Evolutionary conservation across 805 yeast species (phyloP).

Genomic region (Lachancea kluyveri): DNA sequence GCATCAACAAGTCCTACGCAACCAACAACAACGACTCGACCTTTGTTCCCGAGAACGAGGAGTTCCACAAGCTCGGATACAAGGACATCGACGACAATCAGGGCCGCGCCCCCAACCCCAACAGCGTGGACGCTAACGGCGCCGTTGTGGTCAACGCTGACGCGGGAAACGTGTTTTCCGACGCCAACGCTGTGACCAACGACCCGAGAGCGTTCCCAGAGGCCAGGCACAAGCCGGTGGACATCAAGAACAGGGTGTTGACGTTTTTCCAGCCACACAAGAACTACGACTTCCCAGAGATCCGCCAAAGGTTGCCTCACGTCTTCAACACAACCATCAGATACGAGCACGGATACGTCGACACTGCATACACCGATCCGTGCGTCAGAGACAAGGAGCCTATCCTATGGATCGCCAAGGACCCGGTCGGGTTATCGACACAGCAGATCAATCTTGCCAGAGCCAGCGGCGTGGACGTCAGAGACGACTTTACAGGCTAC

Average conservation of each 20-base stretch:
- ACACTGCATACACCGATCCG: slow-evolving; percentile 29
- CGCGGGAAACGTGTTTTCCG: slow-evolving; percentile 22
- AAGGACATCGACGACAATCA: slow-evolving; percentile 18
- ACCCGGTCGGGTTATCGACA: slow-evolving; percentile 59
- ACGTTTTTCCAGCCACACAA: slow-evolving; percentile 43
- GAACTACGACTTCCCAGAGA: slow-evolving; percentile 39
- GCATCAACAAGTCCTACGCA: slow-evolving; percentile 4
- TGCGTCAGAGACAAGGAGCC: slow-evolving; percentile 35
- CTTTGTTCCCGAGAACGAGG: slow-evolving; percentile 24
- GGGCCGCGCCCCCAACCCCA: slow-evolving; percentile 5
- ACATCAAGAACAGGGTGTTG: slow-evolving; percentile 15
- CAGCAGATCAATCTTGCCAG: slow-evolving; percentile 50
- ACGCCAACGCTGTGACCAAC: slow-evolving; percentile 17
- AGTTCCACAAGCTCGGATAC: slow-evolving; percentile 21
- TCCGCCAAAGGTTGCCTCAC: slow-evolving; percentile 36
- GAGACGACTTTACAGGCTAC: slow-evolving; percentile 50
- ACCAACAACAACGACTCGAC: slow-evolving; percentile 18
- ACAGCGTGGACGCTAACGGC: slow-evolving; percentile 9
- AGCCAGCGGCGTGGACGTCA: slow-evolving; percentile 46
- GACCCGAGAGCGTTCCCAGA: slow-evolving; percentile 24
- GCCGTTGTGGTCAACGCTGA: slow-evolving; percentile 18
- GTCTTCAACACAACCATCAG: slow-evolving; percentile 29
- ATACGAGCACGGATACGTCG: slow-evolving; percentile 28
- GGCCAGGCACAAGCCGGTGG: slow-evolving; percentile 13
- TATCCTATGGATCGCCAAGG: slow-evolving; percentile 65